These are phyloP conservation scores for Juglanconis oblonga DNA, from an alignment of 2,329 filamentous ascomycete genomes.

Conservation along the genomic window DNA sequence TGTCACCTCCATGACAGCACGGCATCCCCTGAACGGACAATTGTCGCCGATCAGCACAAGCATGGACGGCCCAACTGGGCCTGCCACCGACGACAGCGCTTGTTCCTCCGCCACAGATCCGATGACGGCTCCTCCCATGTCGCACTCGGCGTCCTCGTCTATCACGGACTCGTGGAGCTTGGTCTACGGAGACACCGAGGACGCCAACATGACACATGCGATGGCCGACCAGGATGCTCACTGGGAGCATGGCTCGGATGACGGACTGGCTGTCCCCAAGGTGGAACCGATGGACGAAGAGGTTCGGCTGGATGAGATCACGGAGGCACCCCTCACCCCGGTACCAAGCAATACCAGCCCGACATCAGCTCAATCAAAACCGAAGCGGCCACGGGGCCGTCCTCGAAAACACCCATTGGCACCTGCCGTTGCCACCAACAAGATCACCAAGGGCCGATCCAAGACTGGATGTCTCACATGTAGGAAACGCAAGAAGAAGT, in stretches of 20 bases:
- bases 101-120: conserved; percentile 31
- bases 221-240: conserved; percentile 32
- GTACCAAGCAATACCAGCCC: conserved; percentile 22
- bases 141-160: conserved; percentile 45
- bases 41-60: conserved; percentile 53
- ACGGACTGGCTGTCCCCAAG: conserved; percentile 49
- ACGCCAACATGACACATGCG: conserved; percentile 11
- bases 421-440: conserved; percentile 56
- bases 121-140: conserved; percentile 40
- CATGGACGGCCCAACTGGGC: conserved; percentile 36
- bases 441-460: conserved; percentile 73
- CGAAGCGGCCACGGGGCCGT: conserved; percentile 70
- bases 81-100: conserved; percentile 20
- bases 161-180: conserved; percentile 44
- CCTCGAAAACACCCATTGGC: conserved; percentile 77
- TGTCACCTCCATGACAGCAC: conserved; percentile 28
- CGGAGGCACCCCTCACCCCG: conserved; percentile 38
- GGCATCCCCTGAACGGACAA: conserved; percentile 40
- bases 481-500: conserved; percentile 69
- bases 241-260: conserved; percentile 47
- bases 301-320: conserved; percentile 51
- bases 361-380: conserved; percentile 34
- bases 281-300: conserved; percentile 56
- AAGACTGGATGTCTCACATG: conserved; percentile 69
- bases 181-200: conserved; percentile 32